Conservation (phyloP, 768 basidiomycete genomes). For the Sporobolomyces pararoseus region DNA sequence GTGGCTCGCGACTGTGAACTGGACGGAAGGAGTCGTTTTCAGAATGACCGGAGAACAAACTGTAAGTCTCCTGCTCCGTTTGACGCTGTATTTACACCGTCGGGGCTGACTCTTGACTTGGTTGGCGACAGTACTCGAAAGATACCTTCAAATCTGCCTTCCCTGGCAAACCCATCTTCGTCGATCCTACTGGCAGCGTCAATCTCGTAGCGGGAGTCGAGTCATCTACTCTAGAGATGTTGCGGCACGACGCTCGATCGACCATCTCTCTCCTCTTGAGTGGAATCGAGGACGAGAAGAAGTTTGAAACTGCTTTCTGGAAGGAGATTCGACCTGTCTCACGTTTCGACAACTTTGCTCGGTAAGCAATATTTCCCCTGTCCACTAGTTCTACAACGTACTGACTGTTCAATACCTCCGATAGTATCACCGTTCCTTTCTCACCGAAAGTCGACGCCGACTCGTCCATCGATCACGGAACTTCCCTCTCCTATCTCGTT, state of each 20-base stretch:
- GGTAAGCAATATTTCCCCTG: slow-evolving; percentile 13
- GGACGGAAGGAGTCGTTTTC: slow-evolving; percentile 39
- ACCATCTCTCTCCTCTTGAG: slow-evolving; percentile 36
- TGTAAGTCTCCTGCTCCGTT: slow-evolving; percentile 24
- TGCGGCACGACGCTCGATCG: slow-evolving; percentile 38
- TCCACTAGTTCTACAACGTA: too few species aligned
- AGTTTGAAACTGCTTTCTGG: slow-evolving; percentile 30
- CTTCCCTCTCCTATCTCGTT: slow-evolving; percentile 39
- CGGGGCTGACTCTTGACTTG: neutral
- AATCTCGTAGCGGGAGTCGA: slow-evolving; percentile 77
- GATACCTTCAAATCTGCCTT: slow-evolving; percentile 45
- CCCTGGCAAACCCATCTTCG: slow-evolving; percentile 58
- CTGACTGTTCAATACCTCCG: too few species aligned
- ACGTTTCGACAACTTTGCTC: slow-evolving; percentile 38
- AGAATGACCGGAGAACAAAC: slow-evolving; percentile 16
- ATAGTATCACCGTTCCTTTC: slow-evolving; percentile 31
- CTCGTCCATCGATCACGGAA: slow-evolving; percentile 32
- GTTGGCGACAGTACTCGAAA: slow-evolving; percentile 24
- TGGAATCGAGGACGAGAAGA: slow-evolving; percentile 36
- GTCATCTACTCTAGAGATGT: slow-evolving; percentile 67
- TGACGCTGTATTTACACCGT: too few species aligned
- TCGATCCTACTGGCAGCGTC: slow-evolving; percentile 70
- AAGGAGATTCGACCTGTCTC: slow-evolving; percentile 21
- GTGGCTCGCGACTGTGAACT: slow-evolving; percentile 39
- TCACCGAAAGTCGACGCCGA: slow-evolving; percentile 21